Base-by-base conservation (phyloP, 169 alveolate species). In the Ichthyophthirius multifiliis region DNA sequence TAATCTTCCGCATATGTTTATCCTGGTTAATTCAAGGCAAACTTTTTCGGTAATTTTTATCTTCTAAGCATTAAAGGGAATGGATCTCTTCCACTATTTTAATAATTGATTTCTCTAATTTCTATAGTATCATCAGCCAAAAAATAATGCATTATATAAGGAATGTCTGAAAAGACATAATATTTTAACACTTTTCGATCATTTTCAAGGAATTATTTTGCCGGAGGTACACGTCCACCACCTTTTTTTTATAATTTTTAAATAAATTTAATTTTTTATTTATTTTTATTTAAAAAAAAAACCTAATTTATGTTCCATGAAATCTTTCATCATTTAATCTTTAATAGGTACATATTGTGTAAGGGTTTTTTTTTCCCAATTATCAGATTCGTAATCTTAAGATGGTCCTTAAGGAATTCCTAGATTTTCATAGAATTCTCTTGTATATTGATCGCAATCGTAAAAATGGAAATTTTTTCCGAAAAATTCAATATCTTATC, bases 41-140 rank as follows among this genome's bases (percentile, higher is more conserved):
- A 90, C 37, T 76, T 64, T 65, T 89, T 87, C 5, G 96, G 95
- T 6, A 92, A 88, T 48, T 91, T 93, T 74, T 82, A 63, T 85
- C 95, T 89, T 89, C 83, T 85, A 32, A 94, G 77, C 37, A 85
- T 81, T 46, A 90, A 80, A 27, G 96, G 93, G 86, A 94, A 94
- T 37, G 89, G 89, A 65, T 83, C 91, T 86, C 93, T 85, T 15
- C 97, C 97, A 32, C 86, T 76, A 75, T 94, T 94, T 30, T 86
- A 86, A 65, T 83, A 87, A 78, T 92, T 90, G 30, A 85, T 87
- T 73, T 94, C 97, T 75, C 91, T 80, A 15, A 93, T 93, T 86
- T 95, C 97, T n/a, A 92, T 84, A 5, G 98, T 89, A 63, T 95
- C 98, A 84, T 95, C 97, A 65, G 96, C 94, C 76, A 88, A 78